Evolutionary conservation across 768 basidiomycete genomes (phyloP), one percentile per base, ranked within the genome.

Genomic region (Collybia mongolica): DNA sequence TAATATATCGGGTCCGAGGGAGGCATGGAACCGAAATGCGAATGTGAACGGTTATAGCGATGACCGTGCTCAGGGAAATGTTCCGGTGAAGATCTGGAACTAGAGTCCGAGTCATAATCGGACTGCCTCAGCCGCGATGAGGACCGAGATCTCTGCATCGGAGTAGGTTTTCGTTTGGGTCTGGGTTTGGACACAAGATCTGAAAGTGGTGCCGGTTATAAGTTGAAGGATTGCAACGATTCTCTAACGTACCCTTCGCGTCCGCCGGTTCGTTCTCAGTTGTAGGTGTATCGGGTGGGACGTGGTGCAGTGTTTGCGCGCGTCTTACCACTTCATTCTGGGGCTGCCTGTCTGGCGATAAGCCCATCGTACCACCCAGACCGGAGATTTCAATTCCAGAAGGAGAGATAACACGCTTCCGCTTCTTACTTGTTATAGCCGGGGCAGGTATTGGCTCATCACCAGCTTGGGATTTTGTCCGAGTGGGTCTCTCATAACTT

Each of bases 321-420:
- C 32, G 7, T 7, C 24, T 3, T 26, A 26, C 3, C 32, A 11
- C 32, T 32, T 14, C 32, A 12, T 3, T 14, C 32, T 9, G 32
- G 14, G 32, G 4, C 11, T 32, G 9, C 14, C 7, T 11, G 11
- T 32, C 14, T 32, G 14, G 7, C 11, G 14, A 9, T 14, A 14
- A 14, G 7, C 14, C 1, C 44, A 29, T 24, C 35, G 43, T 22
- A 7, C 20, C 39, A 20, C 42, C 48, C 44, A 35, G n/a, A 22
- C 47, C 48, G 18, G 37, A 47, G 17, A 20, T n/a, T 17, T 46
- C 44, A 1, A 20, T 17, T 35, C 55, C 52, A 7, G 51, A 44
- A 14, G 61, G 54, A 6, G 49, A 49, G 1, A 54, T 40, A n/a
- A n/a, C n/a, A n/a, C 64, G 51, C 49, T 65, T 65, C 19, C 64